These are phyloP conservation scores for Carex kokanica DNA, from an alignment of 176 grass and related monocot genomes.

Conservation along the genomic window DNA sequence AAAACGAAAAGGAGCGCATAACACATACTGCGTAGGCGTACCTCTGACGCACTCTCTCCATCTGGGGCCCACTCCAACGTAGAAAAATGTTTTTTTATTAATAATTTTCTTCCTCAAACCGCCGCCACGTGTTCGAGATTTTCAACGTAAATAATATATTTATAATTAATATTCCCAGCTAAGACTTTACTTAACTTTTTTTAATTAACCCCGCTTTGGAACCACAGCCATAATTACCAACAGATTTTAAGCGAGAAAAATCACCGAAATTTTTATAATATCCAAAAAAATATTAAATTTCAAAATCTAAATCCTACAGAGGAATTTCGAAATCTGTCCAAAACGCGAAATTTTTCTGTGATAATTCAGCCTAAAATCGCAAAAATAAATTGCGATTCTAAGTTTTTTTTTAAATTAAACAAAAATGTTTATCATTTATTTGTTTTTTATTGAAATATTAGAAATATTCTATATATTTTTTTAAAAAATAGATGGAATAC, in stretches of 20 bases:
- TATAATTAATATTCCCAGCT: background rate
- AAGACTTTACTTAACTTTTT: background rate
- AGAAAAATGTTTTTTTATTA: background rate
- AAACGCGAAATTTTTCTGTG: no score
- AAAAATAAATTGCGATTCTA: no score
- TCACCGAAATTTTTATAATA: no score
- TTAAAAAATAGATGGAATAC: no score
- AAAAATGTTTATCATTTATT: no score
- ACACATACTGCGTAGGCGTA: background rate
- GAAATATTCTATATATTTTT: no score
- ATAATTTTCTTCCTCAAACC: background rate
- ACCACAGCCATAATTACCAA: background rate
- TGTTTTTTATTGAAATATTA: no score
- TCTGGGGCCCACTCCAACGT: background rate
- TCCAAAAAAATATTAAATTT: no score
- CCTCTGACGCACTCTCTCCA: background rate
- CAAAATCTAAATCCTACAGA: no score
- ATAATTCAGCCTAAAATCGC: no score
- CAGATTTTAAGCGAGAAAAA: background rate
- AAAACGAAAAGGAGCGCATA: background rate
- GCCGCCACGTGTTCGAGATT: background rate
- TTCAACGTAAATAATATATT: background rate
- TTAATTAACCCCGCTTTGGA: background rate
- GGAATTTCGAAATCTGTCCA: no score
- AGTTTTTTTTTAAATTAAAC: no score